These are phyloP conservation scores for Lentinula lateritia DNA, from an alignment of 768 basidiomycete genomes.

Conservation along the genomic window DNA sequence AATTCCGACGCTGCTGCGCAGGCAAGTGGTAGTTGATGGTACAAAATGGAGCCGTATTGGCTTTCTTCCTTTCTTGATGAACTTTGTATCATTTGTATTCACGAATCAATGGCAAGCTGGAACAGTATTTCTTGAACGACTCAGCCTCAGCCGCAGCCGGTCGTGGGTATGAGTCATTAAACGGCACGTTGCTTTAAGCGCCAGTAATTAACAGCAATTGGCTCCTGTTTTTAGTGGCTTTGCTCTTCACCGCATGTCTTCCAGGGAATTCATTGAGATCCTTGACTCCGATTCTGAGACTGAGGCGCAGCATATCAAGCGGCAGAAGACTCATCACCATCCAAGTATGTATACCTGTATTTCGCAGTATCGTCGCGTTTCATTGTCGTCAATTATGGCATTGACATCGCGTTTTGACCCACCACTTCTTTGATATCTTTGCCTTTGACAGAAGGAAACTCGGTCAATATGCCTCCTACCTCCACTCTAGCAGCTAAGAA, in stretches of 20 bases:
- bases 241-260: background rate
- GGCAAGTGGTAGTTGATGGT: too few species aligned
- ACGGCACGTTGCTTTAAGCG: too few species aligned
- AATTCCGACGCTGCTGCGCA: too few species aligned
- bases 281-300: constrained; percentile 17
- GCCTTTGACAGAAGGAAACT: background rate
- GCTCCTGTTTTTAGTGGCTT: too few species aligned
- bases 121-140: too few species aligned
- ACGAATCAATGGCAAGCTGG: too few species aligned
- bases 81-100: too few species aligned
- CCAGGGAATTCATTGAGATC: constrained; percentile 9
- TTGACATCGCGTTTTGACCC: background rate
- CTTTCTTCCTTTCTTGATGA: too few species aligned
- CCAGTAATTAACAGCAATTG: too few species aligned
- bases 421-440: background rate
- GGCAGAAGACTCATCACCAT: constrained; percentile 27
- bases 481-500: constrained; percentile 24
- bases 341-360: constrained; percentile 4
- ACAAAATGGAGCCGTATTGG: too few species aligned
- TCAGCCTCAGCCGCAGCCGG: too few species aligned
- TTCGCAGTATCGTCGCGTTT: background rate
- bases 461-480: background rate
- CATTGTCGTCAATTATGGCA: background rate
- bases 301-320: constrained; percentile 17
- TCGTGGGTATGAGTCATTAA: too few species aligned